Evolutionary conservation across 306 rosid genomes (phyloP), one percentile per base, ranked within the genome.

Genomic region (Begonia loranthoides): DNA sequence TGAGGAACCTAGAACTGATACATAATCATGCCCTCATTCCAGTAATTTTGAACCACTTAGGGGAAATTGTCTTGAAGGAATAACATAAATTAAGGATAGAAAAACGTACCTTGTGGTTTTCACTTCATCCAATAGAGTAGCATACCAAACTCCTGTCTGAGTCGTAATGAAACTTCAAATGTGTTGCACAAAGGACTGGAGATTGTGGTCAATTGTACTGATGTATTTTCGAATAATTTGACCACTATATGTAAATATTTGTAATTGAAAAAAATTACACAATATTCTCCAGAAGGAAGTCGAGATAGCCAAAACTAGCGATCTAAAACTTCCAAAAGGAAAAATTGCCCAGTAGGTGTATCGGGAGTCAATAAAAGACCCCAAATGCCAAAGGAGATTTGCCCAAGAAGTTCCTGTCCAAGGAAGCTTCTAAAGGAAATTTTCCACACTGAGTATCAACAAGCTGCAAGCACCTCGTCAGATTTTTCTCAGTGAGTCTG

Each of bases 351-450:
- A 2, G 57, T n/a, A 39, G 45, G 62, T 77, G 59, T 70, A 66
- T 66, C 41, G 40, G 56, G 77, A 82, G 83, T 74, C 87, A 8
- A 76, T 55, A 6, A 9, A 68, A 33, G 71, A 81, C 83, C 68
- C 80, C 52, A 77, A 79, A 76, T 84, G 93, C 93, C 93, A 88
- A 88, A 88, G 93, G 79, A 92, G 96, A 86, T 92, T 86, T 92
- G 93, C 94, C 94, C 84, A 59, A 63, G 52, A 70, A 83, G 47
- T 59, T 71, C 75, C 71, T 36, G 58, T 72, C 13, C 60, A 63
- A 66, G 63, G 68, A 71, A 74, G 73, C 59, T 65, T 52, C 59
- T 62, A 64, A 59, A 56, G 53, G 43, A 65, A 63, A 55, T 40
- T 73, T 70, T 59, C 67, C 65, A 61, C 53, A 79, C 53, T 50